phyloP scores from a whole-genome alignment of 139 green algal species.

The Klebsormidium nitens region DNA sequence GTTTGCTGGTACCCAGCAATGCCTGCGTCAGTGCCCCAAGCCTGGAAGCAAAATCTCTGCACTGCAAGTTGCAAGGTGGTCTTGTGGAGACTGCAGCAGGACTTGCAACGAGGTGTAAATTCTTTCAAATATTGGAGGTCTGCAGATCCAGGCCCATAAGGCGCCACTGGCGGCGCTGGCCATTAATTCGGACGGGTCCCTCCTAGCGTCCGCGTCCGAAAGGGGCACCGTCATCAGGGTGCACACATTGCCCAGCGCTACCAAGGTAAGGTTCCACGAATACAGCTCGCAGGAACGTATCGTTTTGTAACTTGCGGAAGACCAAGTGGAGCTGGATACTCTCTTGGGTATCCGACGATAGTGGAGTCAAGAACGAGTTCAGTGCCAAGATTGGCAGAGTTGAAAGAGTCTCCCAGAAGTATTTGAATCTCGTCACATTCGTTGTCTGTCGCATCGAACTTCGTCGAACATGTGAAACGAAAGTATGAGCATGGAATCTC shows the following conservation, averaged over 20 bases:
- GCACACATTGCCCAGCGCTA: constrained; percentile 48
- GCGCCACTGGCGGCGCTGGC: constrained; percentile 42
- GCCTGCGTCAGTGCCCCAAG: no score
- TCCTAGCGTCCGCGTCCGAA: constrained; percentile 66
- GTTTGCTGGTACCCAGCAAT: no score
- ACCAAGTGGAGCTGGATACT: neutral
- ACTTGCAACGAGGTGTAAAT: no score
- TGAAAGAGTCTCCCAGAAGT: neutral
- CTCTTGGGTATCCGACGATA: no score
- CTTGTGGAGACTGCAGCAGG: no score
- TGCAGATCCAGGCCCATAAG: constrained; percentile 67
- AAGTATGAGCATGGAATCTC: neutral
- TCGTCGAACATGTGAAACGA: neutral
- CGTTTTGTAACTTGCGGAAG: neutral
- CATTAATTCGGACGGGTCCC: constrained; percentile 28
- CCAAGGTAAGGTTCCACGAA: constrained; percentile 14
- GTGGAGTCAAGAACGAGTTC: no score
- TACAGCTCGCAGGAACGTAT: neutral
- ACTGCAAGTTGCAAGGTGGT: no score
- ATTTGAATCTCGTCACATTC: neutral
- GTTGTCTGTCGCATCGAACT: neutral
- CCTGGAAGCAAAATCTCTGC: no score
- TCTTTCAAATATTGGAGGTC: no score
- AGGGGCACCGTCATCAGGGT: constrained; percentile 76
- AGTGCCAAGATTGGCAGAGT: neutral